These are phyloP conservation scores for Schizosaccharomyces versatilis DNA, from an alignment of 1,139 yeast species.

Conservation along the genomic window DNA sequence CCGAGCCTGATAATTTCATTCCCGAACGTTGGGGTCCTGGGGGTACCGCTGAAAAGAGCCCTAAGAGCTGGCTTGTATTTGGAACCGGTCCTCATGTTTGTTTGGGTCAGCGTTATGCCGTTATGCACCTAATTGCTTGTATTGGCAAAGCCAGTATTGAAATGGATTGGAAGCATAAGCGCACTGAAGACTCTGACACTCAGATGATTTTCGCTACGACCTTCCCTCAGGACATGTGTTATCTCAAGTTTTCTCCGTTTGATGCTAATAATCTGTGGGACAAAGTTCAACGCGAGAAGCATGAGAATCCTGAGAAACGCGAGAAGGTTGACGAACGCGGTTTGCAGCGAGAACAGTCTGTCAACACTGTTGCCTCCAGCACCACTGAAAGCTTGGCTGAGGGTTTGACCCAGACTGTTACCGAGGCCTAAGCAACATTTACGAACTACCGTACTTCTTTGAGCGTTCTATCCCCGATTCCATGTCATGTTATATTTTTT, in stretches of 20 bases:
- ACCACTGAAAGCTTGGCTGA: no score
- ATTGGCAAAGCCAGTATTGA: conserved; percentile 71
- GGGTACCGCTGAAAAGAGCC: conserved; percentile 28
- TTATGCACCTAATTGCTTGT: conserved; percentile 70
- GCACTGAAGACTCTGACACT: conserved; percentile 67
- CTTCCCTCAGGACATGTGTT: conserved; percentile 57
- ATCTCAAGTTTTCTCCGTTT: conserved; percentile 1
- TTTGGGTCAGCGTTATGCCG: conserved; percentile 79
- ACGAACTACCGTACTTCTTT: no score
- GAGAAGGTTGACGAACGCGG: no score
- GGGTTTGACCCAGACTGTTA: no score
- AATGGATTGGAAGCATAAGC: conserved; percentile 59
- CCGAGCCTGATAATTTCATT: conserved; percentile 73
- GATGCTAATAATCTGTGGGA: not conserved
- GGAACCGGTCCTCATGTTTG: conserved; percentile 96
- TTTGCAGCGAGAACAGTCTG: no score
- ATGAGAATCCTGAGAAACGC: no score
- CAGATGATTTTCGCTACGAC: conserved; percentile 93
- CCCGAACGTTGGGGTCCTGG: conserved; percentile 88
- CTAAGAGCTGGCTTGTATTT: conserved; percentile 84
- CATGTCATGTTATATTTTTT: no score
- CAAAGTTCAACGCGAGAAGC: no score
- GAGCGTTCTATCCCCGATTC: no score
- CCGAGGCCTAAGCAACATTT: no score
- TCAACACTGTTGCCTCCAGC: no score